Conservation (phyloP, 148 eudicot species). For the Vaccinium vitisidaea region DNA sequence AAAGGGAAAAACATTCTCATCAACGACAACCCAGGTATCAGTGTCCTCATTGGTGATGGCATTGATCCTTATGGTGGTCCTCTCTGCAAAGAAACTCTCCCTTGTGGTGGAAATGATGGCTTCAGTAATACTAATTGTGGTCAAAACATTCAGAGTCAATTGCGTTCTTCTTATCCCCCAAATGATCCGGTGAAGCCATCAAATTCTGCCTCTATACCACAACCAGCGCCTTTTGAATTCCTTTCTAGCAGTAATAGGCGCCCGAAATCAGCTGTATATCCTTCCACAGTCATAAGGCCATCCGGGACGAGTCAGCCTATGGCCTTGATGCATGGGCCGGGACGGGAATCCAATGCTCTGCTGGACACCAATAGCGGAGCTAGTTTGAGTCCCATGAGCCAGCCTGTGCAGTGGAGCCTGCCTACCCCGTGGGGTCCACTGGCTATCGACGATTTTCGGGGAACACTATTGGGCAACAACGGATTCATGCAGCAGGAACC, state of each 20-base stretch:
- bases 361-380: neutral
- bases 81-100: neutral
- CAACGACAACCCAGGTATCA: neutral
- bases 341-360: neutral
- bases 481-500: neutral
- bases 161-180: neutral
- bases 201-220: neutral
- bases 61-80: neutral
- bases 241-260: neutral
- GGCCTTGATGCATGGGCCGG: neutral
- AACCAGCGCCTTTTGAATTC: neutral
- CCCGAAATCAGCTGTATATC: slow-evolving; percentile 7
- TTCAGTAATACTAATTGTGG: neutral
- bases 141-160: neutral
- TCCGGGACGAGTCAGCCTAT: neutral
- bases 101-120: neutral
- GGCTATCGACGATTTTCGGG: neutral
- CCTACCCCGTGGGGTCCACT: neutral
- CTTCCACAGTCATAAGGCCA: slow-evolving; percentile 17
- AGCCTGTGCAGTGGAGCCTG: neutral
- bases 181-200: neutral
- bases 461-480: neutral
- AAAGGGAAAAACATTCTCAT: neutral
- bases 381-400: neutral
- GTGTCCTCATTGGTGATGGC: neutral